Conservation (phyloP, 768 basidiomycete genomes). For the Rhizopogon vinicolor region DNA sequence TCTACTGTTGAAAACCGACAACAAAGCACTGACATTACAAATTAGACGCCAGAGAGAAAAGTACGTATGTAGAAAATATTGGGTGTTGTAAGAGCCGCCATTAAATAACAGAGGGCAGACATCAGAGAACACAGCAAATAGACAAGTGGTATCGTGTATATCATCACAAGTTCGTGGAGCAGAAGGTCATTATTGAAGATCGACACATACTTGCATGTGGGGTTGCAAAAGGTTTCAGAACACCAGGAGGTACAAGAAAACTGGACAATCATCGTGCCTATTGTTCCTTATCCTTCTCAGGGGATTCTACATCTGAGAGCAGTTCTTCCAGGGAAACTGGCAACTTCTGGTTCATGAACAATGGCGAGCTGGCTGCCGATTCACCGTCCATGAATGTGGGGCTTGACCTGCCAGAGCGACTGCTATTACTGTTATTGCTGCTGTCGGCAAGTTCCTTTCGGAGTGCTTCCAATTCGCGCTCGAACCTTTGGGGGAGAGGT, state of each 20-base stretch:
- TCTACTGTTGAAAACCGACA: constrained; percentile 4
- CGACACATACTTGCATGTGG: neutral
- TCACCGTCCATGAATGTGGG: constrained; percentile 44
- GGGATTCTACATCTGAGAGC: constrained; percentile 8
- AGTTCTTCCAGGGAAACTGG: constrained; percentile 16
- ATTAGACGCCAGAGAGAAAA: neutral
- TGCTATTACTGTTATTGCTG: constrained; percentile 15
- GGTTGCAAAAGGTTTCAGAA: constrained; percentile 4
- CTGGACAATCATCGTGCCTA: neutral
- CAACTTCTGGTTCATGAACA: constrained; percentile 16
- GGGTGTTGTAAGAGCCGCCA: neutral
- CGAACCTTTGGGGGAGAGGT: constrained; percentile 55
- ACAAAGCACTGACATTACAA: constrained; percentile 1
- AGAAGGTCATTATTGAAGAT: constrained; percentile 11
- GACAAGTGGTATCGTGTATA: constrained; percentile 7
- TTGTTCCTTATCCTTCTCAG: constrained; percentile 28
- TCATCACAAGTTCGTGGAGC: constrained; percentile 5
- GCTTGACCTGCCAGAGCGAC: constrained; percentile 50
- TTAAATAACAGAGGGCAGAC: neutral
- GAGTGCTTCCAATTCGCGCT: constrained; percentile 85
- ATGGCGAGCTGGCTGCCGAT: constrained; percentile 33
- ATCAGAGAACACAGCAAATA: neutral
- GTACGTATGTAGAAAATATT: neutral
- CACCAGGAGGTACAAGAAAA: neutral
- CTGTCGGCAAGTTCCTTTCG: constrained; percentile 86